phyloP scores from a whole-genome alignment of 108 stramenopile species.

The Nannochloropsis salina region DNA sequence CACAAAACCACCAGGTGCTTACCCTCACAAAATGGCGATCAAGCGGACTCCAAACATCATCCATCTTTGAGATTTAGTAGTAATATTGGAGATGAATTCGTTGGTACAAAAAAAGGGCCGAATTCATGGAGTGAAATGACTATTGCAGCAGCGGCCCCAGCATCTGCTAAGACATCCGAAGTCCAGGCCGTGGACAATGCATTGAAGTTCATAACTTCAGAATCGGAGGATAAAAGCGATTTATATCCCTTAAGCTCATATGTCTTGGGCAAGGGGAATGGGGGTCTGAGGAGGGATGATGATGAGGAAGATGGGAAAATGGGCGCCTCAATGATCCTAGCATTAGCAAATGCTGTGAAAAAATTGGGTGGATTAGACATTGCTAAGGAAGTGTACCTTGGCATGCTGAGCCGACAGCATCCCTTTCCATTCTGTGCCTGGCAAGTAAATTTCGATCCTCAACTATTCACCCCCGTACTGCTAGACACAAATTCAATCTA shows the following conservation, averaged over 20 bases:
- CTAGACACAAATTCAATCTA: neutral
- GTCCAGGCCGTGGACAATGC: neutral
- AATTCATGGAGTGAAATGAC: no score
- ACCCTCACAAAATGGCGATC: neutral
- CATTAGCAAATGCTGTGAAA: neutral
- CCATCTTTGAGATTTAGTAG: neutral
- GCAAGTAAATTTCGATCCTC: constrained; percentile 2
- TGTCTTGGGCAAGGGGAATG: no score
- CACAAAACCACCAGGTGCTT: neutral
- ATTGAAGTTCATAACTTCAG: no score
- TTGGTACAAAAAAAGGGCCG: no score
- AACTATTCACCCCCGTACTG: neutral
- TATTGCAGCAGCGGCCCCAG: neutral
- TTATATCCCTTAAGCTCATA: no score
- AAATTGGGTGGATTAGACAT: neutral
- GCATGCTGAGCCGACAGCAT: neutral
- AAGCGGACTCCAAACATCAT: neutral
- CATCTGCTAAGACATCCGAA: neutral
- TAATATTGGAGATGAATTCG: no score
- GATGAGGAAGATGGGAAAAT: constrained; percentile 6
- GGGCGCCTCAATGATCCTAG: neutral
- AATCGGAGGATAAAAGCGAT: no score
- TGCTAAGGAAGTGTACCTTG: neutral
- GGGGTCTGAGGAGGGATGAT: neutral
- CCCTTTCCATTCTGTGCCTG: constrained; percentile 5